Base-by-base conservation (phyloP, 2,329 filamentous ascomycete genomes). In the Westerdykella ornata region DNA sequence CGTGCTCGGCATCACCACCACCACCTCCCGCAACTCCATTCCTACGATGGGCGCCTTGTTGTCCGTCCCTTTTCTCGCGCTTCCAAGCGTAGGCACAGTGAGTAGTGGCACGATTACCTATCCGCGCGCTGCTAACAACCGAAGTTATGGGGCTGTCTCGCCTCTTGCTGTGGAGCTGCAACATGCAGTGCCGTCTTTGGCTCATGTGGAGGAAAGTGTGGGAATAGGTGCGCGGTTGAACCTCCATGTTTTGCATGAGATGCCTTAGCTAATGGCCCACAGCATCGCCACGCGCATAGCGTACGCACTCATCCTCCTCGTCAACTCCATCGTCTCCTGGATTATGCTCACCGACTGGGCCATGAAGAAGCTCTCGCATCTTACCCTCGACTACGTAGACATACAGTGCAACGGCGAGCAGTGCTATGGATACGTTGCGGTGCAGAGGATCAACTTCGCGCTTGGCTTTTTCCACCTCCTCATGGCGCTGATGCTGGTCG, bases 261-360 rank as follows among this genome's bases (percentile, higher is more conserved):
- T 13, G 28, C 19, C n/a, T 41, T 4, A 26, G 33, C 47, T 51
- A 44, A 57, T 37, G 22, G 15, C 37, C 29, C 33, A 33, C 54
- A 94, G 88, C 70, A 89, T 97, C 71, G 89, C 89, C 42, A 98
- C 92, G 53, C 87, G 92, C 73, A 94, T 97, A 71, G 90, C 86
- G 60, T 96, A 95, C 66, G 89, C 92, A 50, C 80, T 97, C 60
- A 84, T 98, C 48, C 85, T 98, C 41, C 81, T 98, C 52, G 71
- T 97, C 68, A 98, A 98, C 76, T 96, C 90, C 44, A 95, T 97
- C 51, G 67, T 97, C 38, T 90, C 92, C 28, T 98, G 92, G 92
- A 87, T 98, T 55, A 95, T 97, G 88, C 88, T 98, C 71, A 98
- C 92, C 16, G 87, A 88, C 39, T 98, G 92, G 92, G 92, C 92